Conservation (phyloP, 1,139 yeast genomes). For the Saccharomyces hybrid region DNA sequence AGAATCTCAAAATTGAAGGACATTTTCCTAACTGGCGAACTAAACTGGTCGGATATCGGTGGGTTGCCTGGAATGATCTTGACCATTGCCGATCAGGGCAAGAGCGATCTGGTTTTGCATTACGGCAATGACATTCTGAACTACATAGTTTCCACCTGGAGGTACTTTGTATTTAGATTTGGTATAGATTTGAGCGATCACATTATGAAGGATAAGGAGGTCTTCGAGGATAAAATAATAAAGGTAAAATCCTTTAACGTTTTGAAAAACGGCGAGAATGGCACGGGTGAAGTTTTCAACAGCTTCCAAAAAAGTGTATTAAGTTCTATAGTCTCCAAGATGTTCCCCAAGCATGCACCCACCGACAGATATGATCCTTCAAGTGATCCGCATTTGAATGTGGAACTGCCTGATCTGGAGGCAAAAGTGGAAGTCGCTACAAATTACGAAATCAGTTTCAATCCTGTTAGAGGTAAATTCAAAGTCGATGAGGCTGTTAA, state of each 20-base stretch:
- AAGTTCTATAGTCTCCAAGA: constrained; percentile 24
- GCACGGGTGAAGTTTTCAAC: constrained; percentile 2
- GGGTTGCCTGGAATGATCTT: constrained; percentile 86
- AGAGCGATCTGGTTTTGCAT: constrained; percentile 39
- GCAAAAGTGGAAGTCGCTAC: constrained; percentile 32
- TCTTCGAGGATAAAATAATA: constrained; percentile 46
- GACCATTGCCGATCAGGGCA: constrained; percentile 78
- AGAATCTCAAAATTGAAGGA: constrained; percentile 50
- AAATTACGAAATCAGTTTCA: constrained; percentile 57
- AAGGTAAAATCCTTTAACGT: constrained; percentile 45
- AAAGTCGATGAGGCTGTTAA: constrained; percentile 54
- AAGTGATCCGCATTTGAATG: constrained; percentile 32
- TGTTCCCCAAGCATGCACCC: constrained; percentile 41
- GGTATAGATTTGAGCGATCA: constrained; percentile 53
- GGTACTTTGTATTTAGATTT: constrained; percentile 79
- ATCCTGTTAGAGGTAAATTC: constrained; percentile 74
- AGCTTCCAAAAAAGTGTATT: constrained; percentile 15
- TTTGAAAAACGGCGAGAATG: neutral
- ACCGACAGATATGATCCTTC: constrained; percentile 30
- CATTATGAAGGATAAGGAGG: constrained; percentile 34
- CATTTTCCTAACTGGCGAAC: constrained; percentile 66
- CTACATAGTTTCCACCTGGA: constrained; percentile 69
- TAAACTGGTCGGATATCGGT: constrained; percentile 68
- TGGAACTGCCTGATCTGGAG: constrained; percentile 28
- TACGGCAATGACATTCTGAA: constrained; percentile 42